Base-by-base conservation (phyloP, 2,329 filamentous ascomycete genomes). In the Calonectria fujianensis region DNA sequence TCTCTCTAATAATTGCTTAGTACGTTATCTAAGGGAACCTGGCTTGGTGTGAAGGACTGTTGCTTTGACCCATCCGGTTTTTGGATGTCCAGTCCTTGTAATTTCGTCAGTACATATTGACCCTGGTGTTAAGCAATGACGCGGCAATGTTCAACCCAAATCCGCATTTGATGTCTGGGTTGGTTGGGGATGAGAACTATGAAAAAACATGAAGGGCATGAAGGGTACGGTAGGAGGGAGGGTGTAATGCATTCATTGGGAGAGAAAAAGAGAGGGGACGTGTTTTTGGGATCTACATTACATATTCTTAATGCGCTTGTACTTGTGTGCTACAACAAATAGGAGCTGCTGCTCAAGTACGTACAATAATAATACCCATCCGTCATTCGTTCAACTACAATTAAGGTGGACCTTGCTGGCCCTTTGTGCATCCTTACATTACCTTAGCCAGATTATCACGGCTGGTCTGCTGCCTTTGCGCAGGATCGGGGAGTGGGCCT, bases 1-100 rank as follows among this genome's bases (percentile, higher is more conserved):
- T 14, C 29, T 69, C 29, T 7, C 76, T 83, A 73, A 82, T 65
- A 67, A 6, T 8, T 4, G 31, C 14, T 7, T 39, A 88, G 87
- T 87, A 87, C 78, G 83, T 88, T 75, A 85, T 88, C 74, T 88
- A 83, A 84, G 69, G 32, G 29, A 35, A 31, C 20, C 9, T 39
- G 13, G 11, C 20, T 66, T n/a, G 57, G 14, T 20, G 24, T 20
- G 14, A n/a, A 32, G 65, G 65, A 50, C 45, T 2, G 35, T 50
- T 32, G 3, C 51, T 51, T 77, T 14, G 37, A 52, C 41, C 48
- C 18, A 52, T 41, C 45, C 27, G 61, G 31, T 16, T 68, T 35
- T 45, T 20, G 41, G 69, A 54, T 29, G 24, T 18, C 14, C 14
- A 18, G 59, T 71, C 39, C 67, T 66, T 37, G n/a, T 57, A 37